Percentiles rank a stretch among this genome's conserved stretches.
Evolutionary conservation across 2,329 filamentous ascomycete genomes (phyloP).

Genomic region (Cytospora piceicola): DNA sequence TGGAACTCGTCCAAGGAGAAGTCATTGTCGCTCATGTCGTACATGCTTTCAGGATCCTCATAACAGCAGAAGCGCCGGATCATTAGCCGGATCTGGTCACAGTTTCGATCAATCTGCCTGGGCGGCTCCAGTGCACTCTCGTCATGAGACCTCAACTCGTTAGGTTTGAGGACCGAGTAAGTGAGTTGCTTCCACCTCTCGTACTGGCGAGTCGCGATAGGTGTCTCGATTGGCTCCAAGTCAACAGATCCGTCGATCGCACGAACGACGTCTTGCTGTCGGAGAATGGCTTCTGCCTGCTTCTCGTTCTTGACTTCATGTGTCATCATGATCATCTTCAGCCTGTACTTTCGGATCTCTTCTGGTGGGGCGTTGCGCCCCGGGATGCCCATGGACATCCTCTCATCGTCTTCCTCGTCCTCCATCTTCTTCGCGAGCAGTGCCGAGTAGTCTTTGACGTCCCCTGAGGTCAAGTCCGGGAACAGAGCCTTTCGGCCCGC

Average conservation of each 20-base stretch:
- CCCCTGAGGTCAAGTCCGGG: neutral
- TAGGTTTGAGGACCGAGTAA: neutral
- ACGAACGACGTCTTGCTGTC: neutral
- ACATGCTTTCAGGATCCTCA: neutral
- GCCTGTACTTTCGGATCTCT: neutral
- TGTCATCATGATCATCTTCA: neutral
- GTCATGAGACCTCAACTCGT: neutral
- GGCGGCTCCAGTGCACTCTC: neutral
- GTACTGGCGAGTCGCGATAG: neutral
- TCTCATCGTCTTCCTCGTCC: neutral
- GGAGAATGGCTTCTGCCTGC: neutral
- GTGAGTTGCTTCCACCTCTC: neutral
- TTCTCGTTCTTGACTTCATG: neutral
- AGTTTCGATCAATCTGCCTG: constrained; percentile 4
- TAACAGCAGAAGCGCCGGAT: constrained; percentile 8
- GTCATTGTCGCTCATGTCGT: neutral
- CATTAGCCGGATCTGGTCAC: constrained; percentile 17
- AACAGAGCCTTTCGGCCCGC: neutral
- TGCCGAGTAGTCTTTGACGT: neutral
- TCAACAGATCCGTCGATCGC: neutral
- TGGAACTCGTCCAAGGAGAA: neutral
- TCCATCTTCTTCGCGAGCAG: neutral
- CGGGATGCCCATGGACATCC: neutral
- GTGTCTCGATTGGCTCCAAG: neutral
- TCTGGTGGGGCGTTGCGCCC: no score